Evolutionary conservation across 805 yeast species (phyloP), one percentile per base, ranked within the genome.

Genomic region (Soucietia sequanensis): DNA sequence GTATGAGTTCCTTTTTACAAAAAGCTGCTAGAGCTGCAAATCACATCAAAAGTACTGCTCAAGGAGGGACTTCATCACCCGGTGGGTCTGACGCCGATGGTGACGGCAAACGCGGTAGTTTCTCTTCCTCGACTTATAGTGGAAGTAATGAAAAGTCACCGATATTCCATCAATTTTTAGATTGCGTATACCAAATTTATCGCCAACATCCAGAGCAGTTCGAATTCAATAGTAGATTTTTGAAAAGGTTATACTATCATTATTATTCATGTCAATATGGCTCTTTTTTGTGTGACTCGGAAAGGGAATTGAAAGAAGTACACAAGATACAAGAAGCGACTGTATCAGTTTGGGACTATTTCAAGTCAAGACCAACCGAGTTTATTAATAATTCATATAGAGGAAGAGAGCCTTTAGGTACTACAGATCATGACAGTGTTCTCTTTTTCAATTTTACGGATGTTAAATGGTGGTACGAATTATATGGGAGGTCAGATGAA

Each of bases 231-330:
- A 96, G 90, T 56, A 63, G 96, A 34, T 88, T 93, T 48, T 57
- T 93, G 43, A 75, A 96, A 45, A 65, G 98, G 33, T 65, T 93
- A 37, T 71, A 88, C 14, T 93, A 93, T 54, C 98, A 93, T 56
- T 64, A 84, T 31, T 87, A 89, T 52, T 86, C 97, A 1, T 89
- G 98, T 49, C 98, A 93, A 57, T 93, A 89, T 59, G 98, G 98
- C 3, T 80, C 95, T 1, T 93, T 93, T 49, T 56, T 93, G 34
- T 80, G 76, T 46, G 83, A 93, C 51, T 72, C 75, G 29, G 96
- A 93, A 52, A 56, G 60, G 32, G 95, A 87, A 39, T 48, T 62
- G 6, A 62, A 60, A n/a, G 43, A 50, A 15, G 41, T 46, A 2
- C 59, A 67, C 18, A 55, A 68, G 8, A 58, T 78, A 2, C 54